Evolutionary conservation across 371 early-diverging fungal species (phyloP).

Genomic region (Mortierella sp.): DNA sequence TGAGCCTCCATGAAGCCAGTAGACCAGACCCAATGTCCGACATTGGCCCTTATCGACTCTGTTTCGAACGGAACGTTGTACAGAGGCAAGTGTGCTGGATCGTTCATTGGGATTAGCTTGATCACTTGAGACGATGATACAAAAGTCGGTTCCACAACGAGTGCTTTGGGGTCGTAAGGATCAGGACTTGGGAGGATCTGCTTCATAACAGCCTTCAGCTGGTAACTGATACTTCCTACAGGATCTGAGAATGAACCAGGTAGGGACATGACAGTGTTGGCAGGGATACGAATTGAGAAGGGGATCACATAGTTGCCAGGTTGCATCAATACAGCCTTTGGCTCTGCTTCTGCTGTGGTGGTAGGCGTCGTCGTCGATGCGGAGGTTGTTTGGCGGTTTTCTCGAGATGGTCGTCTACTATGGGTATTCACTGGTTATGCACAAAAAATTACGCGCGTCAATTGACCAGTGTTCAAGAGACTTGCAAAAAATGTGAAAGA

Average conservation of each 20-base stretch:
- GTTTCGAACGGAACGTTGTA: conserved; percentile 47
- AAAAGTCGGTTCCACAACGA: conserved; percentile 47
- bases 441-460: background rate
- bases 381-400: background rate
- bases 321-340: conserved; percentile 53
- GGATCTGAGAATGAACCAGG: conserved; percentile 52
- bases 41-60: conserved; percentile 39
- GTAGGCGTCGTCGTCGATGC: conserved; percentile 12
- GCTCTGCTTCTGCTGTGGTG: conserved; percentile 24
- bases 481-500: no score
- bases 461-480: no score
- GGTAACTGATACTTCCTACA: conserved; percentile 39
- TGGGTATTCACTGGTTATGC: background rate
- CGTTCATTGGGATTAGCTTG: conserved; percentile 54
- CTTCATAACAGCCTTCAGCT: conserved; percentile 49
- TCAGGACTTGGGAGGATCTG: conserved; percentile 48
- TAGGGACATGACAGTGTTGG: conserved; percentile 42
- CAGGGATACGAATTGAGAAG: conserved; percentile 49
- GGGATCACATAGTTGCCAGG: conserved; percentile 53
- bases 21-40: conserved; percentile 53
- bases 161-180: conserved; percentile 25
- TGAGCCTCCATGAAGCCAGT: conserved; percentile 51
- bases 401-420: conserved; percentile 15
- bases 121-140: conserved; percentile 33
- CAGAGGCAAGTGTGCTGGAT: conserved; percentile 39